Conservation (phyloP, 2,329 filamentous ascomycete species). For the Thyridium curvatum region DNA sequence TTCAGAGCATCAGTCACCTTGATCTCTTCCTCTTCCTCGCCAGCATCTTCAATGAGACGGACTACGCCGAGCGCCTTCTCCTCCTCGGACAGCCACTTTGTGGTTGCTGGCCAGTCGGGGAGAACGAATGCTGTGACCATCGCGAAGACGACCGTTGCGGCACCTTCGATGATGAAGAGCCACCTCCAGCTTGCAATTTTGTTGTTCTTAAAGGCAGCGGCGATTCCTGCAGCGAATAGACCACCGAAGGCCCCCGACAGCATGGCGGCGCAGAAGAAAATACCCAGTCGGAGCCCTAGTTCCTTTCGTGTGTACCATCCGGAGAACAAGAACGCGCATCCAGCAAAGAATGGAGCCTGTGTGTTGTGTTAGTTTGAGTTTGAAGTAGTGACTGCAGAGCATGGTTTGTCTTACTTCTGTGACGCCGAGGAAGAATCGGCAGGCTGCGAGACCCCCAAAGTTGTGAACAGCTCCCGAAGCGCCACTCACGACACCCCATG, state of each 20-base stretch:
- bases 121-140: constrained; percentile 5
- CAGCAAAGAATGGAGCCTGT: constrained; percentile 1
- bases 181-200: constrained; percentile 1
- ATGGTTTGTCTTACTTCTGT: neutral
- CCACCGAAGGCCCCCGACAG: constrained; percentile 7
- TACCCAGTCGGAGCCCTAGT: constrained; percentile 4
- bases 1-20: constrained; percentile 14
- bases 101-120: constrained; percentile 10
- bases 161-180: constrained; percentile 7
- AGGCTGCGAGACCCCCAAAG: constrained; percentile 5
- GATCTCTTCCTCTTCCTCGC: constrained; percentile 13
- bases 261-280: constrained; percentile 3
- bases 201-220: neutral
- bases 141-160: constrained; percentile 8
- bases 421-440: constrained; percentile 1
- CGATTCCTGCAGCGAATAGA: constrained; percentile 3
- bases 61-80: constrained; percentile 10
- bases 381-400: neutral
- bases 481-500: constrained; percentile 17
- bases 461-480: constrained; percentile 7
- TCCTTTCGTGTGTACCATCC: constrained; percentile 7
- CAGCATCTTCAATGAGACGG: constrained; percentile 11
- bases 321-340: constrained; percentile 4
- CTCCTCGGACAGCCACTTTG: constrained; percentile 10
- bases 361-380: neutral